phyloP scores from a whole-genome alignment of 768 basidiomycete genomes.

The Paxillus involutus region DNA sequence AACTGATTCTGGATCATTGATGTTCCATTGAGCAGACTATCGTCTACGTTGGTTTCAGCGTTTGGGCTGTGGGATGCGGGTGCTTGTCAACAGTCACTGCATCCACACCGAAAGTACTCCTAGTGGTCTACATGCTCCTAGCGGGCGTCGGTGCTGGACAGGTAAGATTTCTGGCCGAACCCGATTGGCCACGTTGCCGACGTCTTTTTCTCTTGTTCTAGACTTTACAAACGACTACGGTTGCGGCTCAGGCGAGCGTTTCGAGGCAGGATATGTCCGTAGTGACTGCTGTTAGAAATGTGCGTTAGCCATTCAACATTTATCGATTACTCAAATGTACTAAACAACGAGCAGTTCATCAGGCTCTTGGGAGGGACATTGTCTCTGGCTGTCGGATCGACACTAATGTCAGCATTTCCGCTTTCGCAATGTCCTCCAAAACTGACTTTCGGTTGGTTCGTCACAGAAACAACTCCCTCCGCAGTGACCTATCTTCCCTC shows the following conservation, averaged over 20 bases:
- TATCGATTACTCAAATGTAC: background rate
- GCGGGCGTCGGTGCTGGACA: conserved; percentile 47
- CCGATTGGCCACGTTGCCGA: too few species aligned
- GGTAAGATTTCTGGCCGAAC: too few species aligned
- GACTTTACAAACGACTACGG: conserved; percentile 64
- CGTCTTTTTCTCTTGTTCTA: conserved; percentile 15
- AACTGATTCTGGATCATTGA: background rate
- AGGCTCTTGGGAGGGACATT: conserved; percentile 71
- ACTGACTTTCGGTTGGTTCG: background rate
- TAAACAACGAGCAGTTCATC: conserved; percentile 46
- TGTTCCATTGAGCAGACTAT: conserved; percentile 40
- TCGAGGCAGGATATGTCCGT: conserved; percentile 72
- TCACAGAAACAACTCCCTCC: conserved; percentile 47
- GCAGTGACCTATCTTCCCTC: conserved; percentile 38
- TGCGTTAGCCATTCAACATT: conserved; percentile 22
- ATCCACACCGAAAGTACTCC: conserved; percentile 44
- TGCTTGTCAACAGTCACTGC: conserved; percentile 62
- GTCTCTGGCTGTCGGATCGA: conserved; percentile 58
- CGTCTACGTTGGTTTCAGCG: conserved; percentile 60
- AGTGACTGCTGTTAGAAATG: conserved; percentile 68
- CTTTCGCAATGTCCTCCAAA: conserved; percentile 4
- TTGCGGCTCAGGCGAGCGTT: conserved; percentile 74
- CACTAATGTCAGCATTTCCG: conserved; percentile 44
- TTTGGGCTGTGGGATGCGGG: conserved; percentile 73
- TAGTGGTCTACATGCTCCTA: conserved; percentile 62